Evolutionary conservation across 495 filamentous ascomycete genomes (phyloP).

Genomic region (Aspergillus incahuasiensis): DNA sequence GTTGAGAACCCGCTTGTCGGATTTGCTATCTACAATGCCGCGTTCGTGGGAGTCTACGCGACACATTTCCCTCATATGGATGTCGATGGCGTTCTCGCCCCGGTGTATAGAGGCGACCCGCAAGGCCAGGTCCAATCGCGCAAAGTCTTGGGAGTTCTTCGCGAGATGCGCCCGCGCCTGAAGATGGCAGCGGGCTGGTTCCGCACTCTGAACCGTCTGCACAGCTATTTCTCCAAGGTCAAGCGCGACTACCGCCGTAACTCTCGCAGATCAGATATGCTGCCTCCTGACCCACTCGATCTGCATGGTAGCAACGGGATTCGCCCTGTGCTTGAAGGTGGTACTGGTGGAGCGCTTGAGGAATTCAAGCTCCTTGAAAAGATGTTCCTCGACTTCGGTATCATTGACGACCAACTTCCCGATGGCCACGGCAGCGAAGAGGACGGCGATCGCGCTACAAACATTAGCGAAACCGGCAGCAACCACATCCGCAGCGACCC

Average conservation of each 20-base stretch:
- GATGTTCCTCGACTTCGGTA: constrained; percentile 54
- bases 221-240: constrained; percentile 61
- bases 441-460: constrained; percentile 34
- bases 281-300: constrained; percentile 26
- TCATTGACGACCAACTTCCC: constrained; percentile 43
- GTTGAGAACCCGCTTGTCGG: constrained; percentile 77
- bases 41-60: constrained; percentile 65
- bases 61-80: constrained; percentile 79
- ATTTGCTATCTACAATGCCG: constrained; percentile 79
- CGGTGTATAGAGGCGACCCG: constrained; percentile 22
- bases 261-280: constrained; percentile 38
- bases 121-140: constrained; percentile 38
- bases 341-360: constrained; percentile 59
- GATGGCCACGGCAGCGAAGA: constrained; percentile 27
- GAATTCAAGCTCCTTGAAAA: constrained; percentile 63
- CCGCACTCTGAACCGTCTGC: constrained; percentile 60
- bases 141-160: constrained; percentile 50
- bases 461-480: constrained; percentile 39
- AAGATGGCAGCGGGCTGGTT: constrained; percentile 71
- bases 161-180: constrained; percentile 61
- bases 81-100: constrained; percentile 52
- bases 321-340: constrained; percentile 47
- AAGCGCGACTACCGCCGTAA: constrained; percentile 55
- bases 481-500: constrained; percentile 41
- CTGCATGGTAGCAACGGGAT: constrained; percentile 30